phyloP scores from a whole-genome alignment of 2,329 filamentous ascomycete genomes.

The Fusarium sp. region DNA sequence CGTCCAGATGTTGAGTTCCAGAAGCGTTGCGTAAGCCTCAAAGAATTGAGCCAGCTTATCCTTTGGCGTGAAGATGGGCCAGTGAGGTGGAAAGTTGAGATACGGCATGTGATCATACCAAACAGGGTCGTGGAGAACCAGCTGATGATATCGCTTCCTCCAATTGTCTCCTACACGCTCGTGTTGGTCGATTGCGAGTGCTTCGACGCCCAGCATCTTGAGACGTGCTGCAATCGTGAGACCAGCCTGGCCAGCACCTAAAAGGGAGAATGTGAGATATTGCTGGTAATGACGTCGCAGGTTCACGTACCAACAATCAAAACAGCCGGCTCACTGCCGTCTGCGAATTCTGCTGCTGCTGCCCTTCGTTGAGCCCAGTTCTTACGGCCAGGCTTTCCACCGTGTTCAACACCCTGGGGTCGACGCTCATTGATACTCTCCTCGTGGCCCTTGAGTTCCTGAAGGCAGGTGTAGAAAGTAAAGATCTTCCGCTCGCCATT shows the following conservation, averaged over 20 bases:
- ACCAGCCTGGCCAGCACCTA: slow-evolving; percentile 70
- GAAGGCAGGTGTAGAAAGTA: slow-evolving; percentile 70
- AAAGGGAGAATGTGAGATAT: not conserved
- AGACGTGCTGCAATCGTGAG: slow-evolving; percentile 68
- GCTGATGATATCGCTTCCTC: slow-evolving; percentile 70
- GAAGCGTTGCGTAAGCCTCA: slow-evolving; percentile 69
- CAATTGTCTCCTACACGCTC: slow-evolving; percentile 71
- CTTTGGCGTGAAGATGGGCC: slow-evolving; percentile 78
- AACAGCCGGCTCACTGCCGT: slow-evolving; percentile 64
- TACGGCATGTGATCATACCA: slow-evolving; percentile 72
- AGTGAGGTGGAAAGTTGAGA: slow-evolving; percentile 70
- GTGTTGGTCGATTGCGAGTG: slow-evolving; percentile 69
- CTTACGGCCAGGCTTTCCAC: slow-evolving; percentile 60
- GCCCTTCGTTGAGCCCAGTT: slow-evolving; percentile 70
- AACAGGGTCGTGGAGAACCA: slow-evolving; percentile 75
- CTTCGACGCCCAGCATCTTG: slow-evolving; percentile 66
- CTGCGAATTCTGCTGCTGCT: slow-evolving; percentile 59
- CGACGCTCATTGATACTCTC: slow-evolving; percentile 61
- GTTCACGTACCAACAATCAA: slow-evolving; percentile 66
- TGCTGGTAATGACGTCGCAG: rapidly evolving
- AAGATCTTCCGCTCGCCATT: slow-evolving; percentile 68
- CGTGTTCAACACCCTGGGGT: slow-evolving; percentile 67
- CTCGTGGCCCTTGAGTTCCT: slow-evolving; percentile 64
- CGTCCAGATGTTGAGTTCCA: slow-evolving; percentile 78
- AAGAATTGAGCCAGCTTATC: slow-evolving; percentile 78